A percentile compares a stretch with the other conserved stretches of the same genome.
These are phyloP conservation scores for Yamadazyma scolyti DNA, from an alignment of 805 yeast genomes.

Conservation along the genomic window DNA sequence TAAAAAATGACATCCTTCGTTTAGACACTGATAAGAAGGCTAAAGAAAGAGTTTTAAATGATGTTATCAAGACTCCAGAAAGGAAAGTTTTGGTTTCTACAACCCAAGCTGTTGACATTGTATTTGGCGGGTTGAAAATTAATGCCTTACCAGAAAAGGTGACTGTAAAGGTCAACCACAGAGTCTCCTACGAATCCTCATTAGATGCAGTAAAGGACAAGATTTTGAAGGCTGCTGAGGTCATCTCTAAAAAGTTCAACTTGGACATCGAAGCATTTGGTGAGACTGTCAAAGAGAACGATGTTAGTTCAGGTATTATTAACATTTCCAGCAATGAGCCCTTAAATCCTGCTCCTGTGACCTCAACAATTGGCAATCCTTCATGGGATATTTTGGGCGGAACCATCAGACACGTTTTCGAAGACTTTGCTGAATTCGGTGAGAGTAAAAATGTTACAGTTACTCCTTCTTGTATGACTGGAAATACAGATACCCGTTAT, in stretches of 20 bases:
- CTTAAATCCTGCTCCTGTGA: constrained; percentile 44
- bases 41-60: constrained; percentile 24
- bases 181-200: constrained; percentile 29
- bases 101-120: constrained; percentile 35
- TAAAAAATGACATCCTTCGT: constrained; percentile 5
- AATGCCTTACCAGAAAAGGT: constrained; percentile 39
- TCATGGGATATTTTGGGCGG: constrained; percentile 42
- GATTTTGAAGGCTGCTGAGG: constrained; percentile 20
- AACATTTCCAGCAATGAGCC: constrained; percentile 11
- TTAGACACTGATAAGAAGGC: constrained; percentile 14
- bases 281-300: constrained; percentile 15
- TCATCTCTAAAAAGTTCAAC: constrained; percentile 23
- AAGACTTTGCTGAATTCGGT: constrained; percentile 28
- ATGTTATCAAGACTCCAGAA: constrained; percentile 15
- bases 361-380: constrained; percentile 34
- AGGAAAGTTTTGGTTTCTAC: constrained; percentile 30
- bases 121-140: constrained; percentile 37
- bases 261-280: constrained; percentile 35
- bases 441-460: constrained; percentile 31
- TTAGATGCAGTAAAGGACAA: constrained; percentile 19
- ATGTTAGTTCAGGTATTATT: constrained; percentile 13
- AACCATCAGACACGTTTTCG: constrained; percentile 43
- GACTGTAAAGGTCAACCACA: constrained; percentile 29
- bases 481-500: constrained; percentile 66
- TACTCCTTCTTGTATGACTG: constrained; percentile 61